A percentile compares a stretch with the other conserved stretches of the same genome.
Evolutionary conservation across 192 early-diverging fungal genomes (phyloP).

Genomic region (Allomyces arbusculus): DNA sequence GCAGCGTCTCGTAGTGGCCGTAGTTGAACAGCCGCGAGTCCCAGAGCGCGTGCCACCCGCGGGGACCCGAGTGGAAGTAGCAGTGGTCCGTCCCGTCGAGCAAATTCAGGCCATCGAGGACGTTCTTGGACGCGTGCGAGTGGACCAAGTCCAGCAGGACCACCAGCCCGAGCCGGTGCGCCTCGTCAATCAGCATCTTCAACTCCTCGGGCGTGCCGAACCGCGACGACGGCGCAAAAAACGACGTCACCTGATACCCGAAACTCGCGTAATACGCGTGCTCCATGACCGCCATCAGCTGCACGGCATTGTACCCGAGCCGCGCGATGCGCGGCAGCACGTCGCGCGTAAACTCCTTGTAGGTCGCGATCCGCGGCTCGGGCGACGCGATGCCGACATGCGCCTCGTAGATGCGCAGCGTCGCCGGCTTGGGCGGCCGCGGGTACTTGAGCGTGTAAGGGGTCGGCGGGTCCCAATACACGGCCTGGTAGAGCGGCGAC

Average conservation of each 20-base stretch:
- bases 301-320: constrained; percentile 64
- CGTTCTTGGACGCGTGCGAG: constrained; percentile 89
- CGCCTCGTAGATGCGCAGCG: constrained; percentile 76
- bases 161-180: constrained; percentile 67
- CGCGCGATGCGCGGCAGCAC: constrained; percentile 67
- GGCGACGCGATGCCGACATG: constrained; percentile 87
- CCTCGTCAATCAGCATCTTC: constrained; percentile 74
- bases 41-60: constrained; percentile 83
- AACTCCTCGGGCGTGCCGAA: constrained; percentile 88
- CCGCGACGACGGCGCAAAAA: constrained; percentile 80
- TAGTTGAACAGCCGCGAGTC: constrained; percentile 91
- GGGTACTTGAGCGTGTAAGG: constrained; percentile 61
- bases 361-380: constrained; percentile 63
- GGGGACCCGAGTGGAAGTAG: constrained; percentile 78
- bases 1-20: constrained; percentile 66
- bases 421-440: constrained; percentile 37
- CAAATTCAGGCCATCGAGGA: constrained; percentile 78
- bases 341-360: constrained; percentile 70
- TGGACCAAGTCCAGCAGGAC: constrained; percentile 90
- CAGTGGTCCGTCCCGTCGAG: constrained; percentile 93
- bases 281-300: constrained; percentile 92
- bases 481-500: constrained; percentile 68
- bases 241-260: constrained; percentile 94
- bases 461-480: constrained; percentile 81
- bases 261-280: constrained; percentile 97